These are phyloP conservation scores for Phyllosticta citriasiana DNA, from an alignment of 2,329 filamentous ascomycete species.

Conservation along the genomic window DNA sequence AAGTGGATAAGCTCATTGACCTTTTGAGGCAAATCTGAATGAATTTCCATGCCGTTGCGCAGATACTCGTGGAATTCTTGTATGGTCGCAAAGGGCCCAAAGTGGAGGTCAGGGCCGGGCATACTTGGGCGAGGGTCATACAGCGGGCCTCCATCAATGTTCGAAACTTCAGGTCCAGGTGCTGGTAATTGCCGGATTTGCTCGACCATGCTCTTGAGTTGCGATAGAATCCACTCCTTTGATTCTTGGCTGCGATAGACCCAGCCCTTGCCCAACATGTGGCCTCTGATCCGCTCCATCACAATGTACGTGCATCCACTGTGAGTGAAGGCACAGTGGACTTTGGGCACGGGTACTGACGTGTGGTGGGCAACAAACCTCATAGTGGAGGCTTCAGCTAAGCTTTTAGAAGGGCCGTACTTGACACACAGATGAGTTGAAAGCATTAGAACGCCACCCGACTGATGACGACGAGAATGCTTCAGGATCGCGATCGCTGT, in stretches of 20 bases:
- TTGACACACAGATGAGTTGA: conserved; percentile 20
- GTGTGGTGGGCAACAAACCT: conserved; percentile 32
- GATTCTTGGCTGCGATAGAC: conserved; percentile 12
- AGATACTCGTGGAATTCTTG: conserved; percentile 31
- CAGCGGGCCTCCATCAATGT: conserved; percentile 15
- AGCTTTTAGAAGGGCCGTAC: conserved; percentile 19
- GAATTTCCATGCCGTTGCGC: conserved; percentile 18
- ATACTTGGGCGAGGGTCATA: conserved; percentile 19
- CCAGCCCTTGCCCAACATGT: conserved; percentile 16
- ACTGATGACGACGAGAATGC: background rate
- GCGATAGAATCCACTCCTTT: conserved; percentile 10
- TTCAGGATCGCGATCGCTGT: background rate
- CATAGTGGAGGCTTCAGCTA: conserved; percentile 34
- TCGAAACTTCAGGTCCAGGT: conserved; percentile 12
- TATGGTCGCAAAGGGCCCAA: conserved; percentile 25
- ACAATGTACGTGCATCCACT: conserved; percentile 35
- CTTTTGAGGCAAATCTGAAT: conserved; percentile 13
- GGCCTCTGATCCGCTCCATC: conserved; percentile 32
- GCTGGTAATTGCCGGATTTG: conserved; percentile 15
- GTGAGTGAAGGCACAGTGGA: conserved; percentile 35
- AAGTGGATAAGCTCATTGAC: conserved; percentile 25
- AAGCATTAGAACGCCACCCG: conserved; percentile 1
- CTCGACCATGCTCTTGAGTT: conserved; percentile 15
- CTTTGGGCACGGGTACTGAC: conserved; percentile 35
- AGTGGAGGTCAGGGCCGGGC: conserved; percentile 13